Conservation (phyloP, 192 early-diverging fungal species). For the Umbelopsis vinacea region DNA sequence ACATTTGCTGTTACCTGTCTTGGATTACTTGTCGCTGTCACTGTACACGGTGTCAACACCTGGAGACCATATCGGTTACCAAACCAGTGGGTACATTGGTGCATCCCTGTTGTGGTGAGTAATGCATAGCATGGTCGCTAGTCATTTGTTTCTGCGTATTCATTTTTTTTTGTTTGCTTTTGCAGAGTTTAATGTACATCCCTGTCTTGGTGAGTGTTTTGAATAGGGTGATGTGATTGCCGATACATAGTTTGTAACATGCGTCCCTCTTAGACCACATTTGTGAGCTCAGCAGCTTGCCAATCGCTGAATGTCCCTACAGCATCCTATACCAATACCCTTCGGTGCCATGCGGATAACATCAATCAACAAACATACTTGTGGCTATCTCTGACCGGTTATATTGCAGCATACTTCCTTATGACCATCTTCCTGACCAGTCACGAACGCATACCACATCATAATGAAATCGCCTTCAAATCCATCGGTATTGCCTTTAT, state of each 20-base stretch:
- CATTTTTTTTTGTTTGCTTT: neutral
- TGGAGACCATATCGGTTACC: slow-evolving; percentile 44
- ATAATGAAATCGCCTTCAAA: slow-evolving; percentile 74
- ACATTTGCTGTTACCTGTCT: slow-evolving; percentile 40
- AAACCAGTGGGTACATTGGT: slow-evolving; percentile 56
- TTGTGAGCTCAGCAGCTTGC: slow-evolving; percentile 46
- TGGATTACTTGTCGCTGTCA: slow-evolving; percentile 43
- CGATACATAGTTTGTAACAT: neutral
- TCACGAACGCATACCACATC: slow-evolving; percentile 67
- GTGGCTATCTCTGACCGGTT: slow-evolving; percentile 60
- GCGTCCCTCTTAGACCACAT: slow-evolving; percentile 35
- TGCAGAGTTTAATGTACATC: slow-evolving; percentile 48
- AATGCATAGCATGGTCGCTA: neutral
- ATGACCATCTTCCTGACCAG: slow-evolving; percentile 74
- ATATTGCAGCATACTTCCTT: slow-evolving; percentile 65
- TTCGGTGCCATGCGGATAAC: slow-evolving; percentile 52
- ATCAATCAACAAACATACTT: slow-evolving; percentile 63
- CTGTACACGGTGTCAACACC: slow-evolving; percentile 49
- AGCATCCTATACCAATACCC: slow-evolving; percentile 27
- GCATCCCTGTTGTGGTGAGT: slow-evolving; percentile 50
- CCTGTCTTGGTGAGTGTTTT: slow-evolving; percentile 42
- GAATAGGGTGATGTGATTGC: too few relatives aligned
- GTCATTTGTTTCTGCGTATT: too few relatives aligned
- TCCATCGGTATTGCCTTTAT: slow-evolving; percentile 75
- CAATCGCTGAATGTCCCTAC: slow-evolving; percentile 43